phyloP scores from a whole-genome alignment of 345 rosid species.

The Pistacia vera region DNA sequence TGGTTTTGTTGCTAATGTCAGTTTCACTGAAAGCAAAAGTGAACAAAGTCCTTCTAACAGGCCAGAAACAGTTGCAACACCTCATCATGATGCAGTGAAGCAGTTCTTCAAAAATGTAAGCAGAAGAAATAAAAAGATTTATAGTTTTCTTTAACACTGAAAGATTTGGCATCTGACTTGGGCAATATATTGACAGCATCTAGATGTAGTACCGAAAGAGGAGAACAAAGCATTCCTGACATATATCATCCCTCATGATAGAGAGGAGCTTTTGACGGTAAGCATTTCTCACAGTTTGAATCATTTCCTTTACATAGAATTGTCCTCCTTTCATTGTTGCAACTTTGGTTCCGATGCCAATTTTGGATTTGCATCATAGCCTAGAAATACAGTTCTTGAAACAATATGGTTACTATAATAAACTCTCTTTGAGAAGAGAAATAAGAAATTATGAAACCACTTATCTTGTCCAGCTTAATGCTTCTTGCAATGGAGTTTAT shows the following conservation, averaged over 20 bases:
- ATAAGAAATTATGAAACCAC: too few species aligned
- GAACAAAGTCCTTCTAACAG: slow-evolving; percentile 42
- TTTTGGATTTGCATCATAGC: not conserved
- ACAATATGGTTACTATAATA: not conserved
- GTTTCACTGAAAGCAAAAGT: slow-evolving; percentile 54
- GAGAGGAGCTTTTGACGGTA: slow-evolving; percentile 70
- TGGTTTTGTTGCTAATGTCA: slow-evolving; percentile 79
- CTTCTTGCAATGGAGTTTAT: too few species aligned
- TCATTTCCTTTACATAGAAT: not conserved
- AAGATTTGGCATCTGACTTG: slow-evolving; percentile 14
- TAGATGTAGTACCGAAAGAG: slow-evolving; percentile 65
- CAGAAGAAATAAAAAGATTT: slow-evolving; percentile 12
- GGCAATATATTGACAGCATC: slow-evolving; percentile 46
- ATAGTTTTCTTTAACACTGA: not conserved
- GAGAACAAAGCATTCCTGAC: slow-evolving; percentile 76
- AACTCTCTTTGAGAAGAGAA: too few species aligned
- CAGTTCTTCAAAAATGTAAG: slow-evolving; percentile 77
- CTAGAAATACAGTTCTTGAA: not conserved
- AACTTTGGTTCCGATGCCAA: not conserved
- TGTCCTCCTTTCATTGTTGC: not conserved
- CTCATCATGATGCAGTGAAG: slow-evolving; percentile 54
- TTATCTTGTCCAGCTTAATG: too few species aligned
- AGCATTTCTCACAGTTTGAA: slow-evolving; percentile 19
- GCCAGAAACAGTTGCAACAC: slow-evolving; percentile 29
- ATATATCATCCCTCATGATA: slow-evolving; percentile 80